Conservation (phyloP, 73 alveolate genomes). For the Halteria grandinella region DNA sequence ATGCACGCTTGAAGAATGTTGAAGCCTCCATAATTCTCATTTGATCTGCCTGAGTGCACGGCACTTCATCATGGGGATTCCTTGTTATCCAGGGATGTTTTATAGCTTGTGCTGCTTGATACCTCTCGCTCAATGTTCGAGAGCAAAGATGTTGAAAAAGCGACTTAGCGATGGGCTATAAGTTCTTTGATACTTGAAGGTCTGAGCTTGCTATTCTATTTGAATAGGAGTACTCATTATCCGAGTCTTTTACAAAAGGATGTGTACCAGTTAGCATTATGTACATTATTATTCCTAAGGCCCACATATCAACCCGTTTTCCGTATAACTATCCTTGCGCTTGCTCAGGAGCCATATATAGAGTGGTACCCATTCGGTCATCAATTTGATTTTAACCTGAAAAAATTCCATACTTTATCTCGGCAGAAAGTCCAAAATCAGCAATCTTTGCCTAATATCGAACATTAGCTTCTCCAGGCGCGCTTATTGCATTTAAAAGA, state of each 20-base stretch:
- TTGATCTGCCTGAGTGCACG: conserved; percentile 77
- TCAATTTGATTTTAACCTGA: conserved; percentile 22
- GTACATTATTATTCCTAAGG: conserved; percentile 84
- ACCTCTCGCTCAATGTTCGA: conserved; percentile 83
- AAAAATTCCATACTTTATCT: conserved; percentile 1
- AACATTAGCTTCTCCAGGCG: too few relatives aligned
- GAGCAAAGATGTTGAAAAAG: conserved; percentile 76
- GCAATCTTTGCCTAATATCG: conserved; percentile 42
- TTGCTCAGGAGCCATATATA: conserved; percentile 93
- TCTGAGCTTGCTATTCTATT: conserved; percentile 57
- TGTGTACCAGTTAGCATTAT: conserved; percentile 79
- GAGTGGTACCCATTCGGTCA: conserved; percentile 80
- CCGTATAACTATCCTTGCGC: conserved; percentile 76
- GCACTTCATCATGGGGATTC: conserved; percentile 65
- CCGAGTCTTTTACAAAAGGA: conserved; percentile 74
- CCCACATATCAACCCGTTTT: conserved; percentile 81
- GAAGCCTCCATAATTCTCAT: conserved; percentile 37
- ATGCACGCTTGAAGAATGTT: background rate
- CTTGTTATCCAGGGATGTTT: conserved; percentile 95
- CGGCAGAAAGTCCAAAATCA: conserved; percentile 58
- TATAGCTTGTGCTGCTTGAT: conserved; percentile 78
- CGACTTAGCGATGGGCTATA: conserved; percentile 77
- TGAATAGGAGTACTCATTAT: conserved; percentile 58
- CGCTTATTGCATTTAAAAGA: background rate
- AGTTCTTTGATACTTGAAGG: conserved; percentile 15